Evolutionary conservation across 495 filamentous ascomycete genomes (phyloP).

Genomic region (Chaetomium cochliodes): DNA sequence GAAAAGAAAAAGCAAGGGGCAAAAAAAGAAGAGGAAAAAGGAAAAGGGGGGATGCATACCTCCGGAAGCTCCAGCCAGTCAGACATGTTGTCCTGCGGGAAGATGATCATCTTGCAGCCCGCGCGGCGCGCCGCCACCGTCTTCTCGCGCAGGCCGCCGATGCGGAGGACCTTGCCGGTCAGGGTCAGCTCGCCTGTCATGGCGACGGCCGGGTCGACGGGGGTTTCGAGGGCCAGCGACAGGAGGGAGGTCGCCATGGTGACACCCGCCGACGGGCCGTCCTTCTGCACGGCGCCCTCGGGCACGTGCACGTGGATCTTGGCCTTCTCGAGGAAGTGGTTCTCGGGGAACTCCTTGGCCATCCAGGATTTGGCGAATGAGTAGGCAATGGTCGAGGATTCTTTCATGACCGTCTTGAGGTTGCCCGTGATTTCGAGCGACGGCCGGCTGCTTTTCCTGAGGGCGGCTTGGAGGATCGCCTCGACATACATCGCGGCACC

Average conservation of each 20-base stretch:
- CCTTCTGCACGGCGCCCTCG: conserved; percentile 94
- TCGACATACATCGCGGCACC: conserved; percentile 96
- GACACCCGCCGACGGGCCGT: conserved; percentile 92
- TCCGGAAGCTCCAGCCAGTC: conserved; percentile 98
- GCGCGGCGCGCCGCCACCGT: conserved; percentile 95
- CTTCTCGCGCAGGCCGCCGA: conserved; percentile 96
- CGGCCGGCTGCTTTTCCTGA: conserved; percentile 68
- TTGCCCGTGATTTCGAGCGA: conserved; percentile 90
- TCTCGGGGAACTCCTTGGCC: conserved; percentile 78
- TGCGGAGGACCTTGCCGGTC: conserved; percentile 94
- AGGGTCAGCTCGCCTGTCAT: conserved; percentile 99
- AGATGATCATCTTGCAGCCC: conserved; percentile 92
- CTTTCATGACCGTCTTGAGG: conserved; percentile 96
- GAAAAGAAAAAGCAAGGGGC: too few relatives aligned
- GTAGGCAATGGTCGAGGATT: conserved; percentile 91
- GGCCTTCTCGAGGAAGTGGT: conserved; percentile 95
- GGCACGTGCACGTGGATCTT: conserved; percentile 95
- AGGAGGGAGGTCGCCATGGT: conserved; percentile 95
- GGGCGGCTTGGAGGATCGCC: conserved; percentile 83
- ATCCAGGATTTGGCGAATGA: conserved; percentile 90
- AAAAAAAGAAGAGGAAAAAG: neutral
- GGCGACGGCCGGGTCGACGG: conserved; percentile 81
- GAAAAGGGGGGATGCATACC: conserved; percentile 53
- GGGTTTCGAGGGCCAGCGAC: conserved; percentile 73
- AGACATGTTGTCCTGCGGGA: conserved; percentile 88